Base-by-base conservation (phyloP, 441 rosid species). In the Populus hybrid region DNA sequence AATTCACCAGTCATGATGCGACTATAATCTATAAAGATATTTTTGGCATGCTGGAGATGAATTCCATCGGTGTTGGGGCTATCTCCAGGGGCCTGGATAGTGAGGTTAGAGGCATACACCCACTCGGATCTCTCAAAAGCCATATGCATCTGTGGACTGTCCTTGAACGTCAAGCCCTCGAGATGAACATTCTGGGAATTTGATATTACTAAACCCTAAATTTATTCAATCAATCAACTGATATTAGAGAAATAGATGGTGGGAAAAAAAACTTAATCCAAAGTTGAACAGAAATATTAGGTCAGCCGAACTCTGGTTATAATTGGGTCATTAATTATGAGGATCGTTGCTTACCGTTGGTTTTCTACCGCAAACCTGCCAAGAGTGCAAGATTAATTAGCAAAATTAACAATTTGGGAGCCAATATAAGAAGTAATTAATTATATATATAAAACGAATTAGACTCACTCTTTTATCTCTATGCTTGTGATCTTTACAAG, bases 81-180 rank as follows among this genome's bases (percentile, higher is more conserved):
- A 59, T 79, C 29, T 8, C 21, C 79, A 0, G 84, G 85, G 3
- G 90, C 84, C 0, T 9, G 40, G 66, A 89, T 84, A 73, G 85
- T 79, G 38, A 89, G 28, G 65, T 84, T 67, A 24, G 73, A 26
- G n/a, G 6, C 85, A 23, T 36, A 18, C 61, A 86, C 80, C 68
- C 68, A 26, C 14, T 50, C 79, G 9, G 83, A 84, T 23, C 70
- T 59, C 53, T 82, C 85, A 31, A 89, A 31, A 0, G 78, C 79
- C 2, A 87, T 50, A 74, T 89, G 92, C 81, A 84, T 83, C 73
- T 87, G 84, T 64, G 92, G 92, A 65, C 85, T 84, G 68, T 89
- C 82, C 65, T 81, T 76, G 14, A 86, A 77, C 3, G 36, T 76
- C 26, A 89, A 23, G 50, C 70, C 77, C 12, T 68, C 72, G 18